Base-by-base conservation (phyloP, 2,329 filamentous ascomycete species). In the Coniochaeta sp. region DNA sequence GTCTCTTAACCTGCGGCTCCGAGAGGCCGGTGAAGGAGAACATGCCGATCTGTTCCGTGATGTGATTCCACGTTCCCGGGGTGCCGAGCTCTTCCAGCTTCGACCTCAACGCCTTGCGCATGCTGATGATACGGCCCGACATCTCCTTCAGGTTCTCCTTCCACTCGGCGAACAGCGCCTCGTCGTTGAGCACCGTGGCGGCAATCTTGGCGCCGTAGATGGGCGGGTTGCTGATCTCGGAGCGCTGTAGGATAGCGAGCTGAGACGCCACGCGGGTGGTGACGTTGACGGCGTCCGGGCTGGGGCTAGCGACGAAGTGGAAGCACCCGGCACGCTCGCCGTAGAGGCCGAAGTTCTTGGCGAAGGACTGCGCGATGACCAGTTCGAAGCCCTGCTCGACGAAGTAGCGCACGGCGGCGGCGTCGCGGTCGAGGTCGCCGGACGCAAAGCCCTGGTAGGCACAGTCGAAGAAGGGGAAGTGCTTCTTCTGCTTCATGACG, bases 31-130 rank as follows among this genome's bases (percentile, higher is more conserved):
- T 95, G 69, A 95, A 99, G 69, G 86, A 92, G 75, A 99, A 99
- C 94, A 99, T 99, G 74, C 94, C 94, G 66, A 99, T 99, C 79
- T 99, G 94, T 63, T 95, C 89, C 14, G 91, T 96, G 67, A 99
- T 95, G 73, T 99, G 94, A 65, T 91, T 89, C 94, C 94, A 99
- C 13, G 81, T 87, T 28, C 92, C 92, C 0, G 92, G 92, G 0
- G 94, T 96, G 27, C 82, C 83, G 54, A 92, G 79, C 64, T 85
- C 82, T 72, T 97, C 92, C 10, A 99, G 82, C 70, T 91, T 89
- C 52, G 75, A 72, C 49, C 89, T 82, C 60, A 99, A 74, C 3
- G 81, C 82, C 63, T 82, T 83, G 57, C 94, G 85, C 94, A 97
- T 99, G 65, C 82, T 81, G 59, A 89, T 92, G 74, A 99, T 99